Evolutionary conservation across 345 rosid species (phyloP).

Genomic region (Moricandia moricandioides): DNA sequence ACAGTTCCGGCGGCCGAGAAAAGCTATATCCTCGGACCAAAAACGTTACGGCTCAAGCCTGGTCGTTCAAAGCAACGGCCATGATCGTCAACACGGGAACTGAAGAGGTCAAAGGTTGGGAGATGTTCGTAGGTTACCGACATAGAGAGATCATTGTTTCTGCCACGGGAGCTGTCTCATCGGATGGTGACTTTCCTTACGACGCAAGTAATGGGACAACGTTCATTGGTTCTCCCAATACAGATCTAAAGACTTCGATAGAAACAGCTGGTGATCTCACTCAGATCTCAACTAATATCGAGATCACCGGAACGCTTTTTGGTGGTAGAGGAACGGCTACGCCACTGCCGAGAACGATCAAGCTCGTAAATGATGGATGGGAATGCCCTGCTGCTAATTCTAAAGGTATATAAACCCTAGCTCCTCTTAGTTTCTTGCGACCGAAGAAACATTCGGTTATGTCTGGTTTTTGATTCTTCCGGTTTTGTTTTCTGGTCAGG

Average conservation of each 20-base stretch:
- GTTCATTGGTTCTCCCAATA: slow-evolving; percentile 52
- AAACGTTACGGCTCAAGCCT: slow-evolving; percentile 75
- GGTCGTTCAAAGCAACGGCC: slow-evolving; percentile 75
- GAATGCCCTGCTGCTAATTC: slow-evolving; percentile 59
- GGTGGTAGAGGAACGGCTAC: slow-evolving; percentile 57
- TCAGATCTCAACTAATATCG: slow-evolving; percentile 55
- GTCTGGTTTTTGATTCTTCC: not conserved
- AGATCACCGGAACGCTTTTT: slow-evolving; percentile 67
- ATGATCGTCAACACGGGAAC: slow-evolving; percentile 55
- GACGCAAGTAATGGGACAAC: slow-evolving; percentile 70
- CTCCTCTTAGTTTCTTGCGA: not conserved
- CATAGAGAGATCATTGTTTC: slow-evolving; percentile 69
- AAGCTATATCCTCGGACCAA: slow-evolving; percentile 58
- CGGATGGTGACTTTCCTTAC: slow-evolving; percentile 66
- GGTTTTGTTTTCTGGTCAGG: slow-evolving; percentile 39
- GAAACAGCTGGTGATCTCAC: slow-evolving; percentile 73
- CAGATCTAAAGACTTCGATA: slow-evolving; percentile 68
- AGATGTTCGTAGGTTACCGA: slow-evolving; percentile 60
- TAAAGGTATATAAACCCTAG: slow-evolving; percentile 38
- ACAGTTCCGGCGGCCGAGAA: slow-evolving; percentile 51
- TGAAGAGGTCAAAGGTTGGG: slow-evolving; percentile 78
- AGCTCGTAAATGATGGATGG: slow-evolving; percentile 63
- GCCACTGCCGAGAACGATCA: slow-evolving; percentile 72
- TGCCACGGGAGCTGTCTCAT: slow-evolving; percentile 45
- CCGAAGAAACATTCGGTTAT: not conserved